Conservation (phyloP, 2,329 filamentous ascomycete species). For the Claviceps maximensis region DNA sequence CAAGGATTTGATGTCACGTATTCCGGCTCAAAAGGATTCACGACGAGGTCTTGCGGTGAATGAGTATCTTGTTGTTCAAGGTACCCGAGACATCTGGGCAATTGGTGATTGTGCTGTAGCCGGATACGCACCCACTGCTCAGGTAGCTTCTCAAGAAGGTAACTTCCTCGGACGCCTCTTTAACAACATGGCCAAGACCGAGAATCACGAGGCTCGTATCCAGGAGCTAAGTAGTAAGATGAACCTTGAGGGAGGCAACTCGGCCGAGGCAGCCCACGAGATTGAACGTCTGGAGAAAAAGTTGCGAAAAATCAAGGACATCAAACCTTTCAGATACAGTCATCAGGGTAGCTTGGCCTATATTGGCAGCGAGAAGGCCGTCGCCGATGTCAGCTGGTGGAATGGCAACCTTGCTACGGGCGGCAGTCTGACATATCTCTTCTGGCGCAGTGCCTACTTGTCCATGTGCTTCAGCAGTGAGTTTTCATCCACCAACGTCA, state of each 20-base stretch:
- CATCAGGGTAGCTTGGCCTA: conserved; percentile 96
- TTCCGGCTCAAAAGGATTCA: conserved; percentile 90
- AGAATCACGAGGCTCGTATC: conserved; percentile 66
- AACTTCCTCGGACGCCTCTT: conserved; percentile 89
- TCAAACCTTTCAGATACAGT: conserved; percentile 96
- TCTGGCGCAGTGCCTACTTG: conserved; percentile 96
- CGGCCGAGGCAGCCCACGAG: conserved; percentile 55
- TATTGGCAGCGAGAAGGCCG: conserved; percentile 95
- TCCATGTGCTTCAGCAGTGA: conserved; percentile 99
- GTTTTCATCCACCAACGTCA: conserved; percentile 25
- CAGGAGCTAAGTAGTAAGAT: conserved; percentile 50
- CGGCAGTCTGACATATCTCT: conserved; percentile 89
- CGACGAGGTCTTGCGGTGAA: conserved; percentile 92
- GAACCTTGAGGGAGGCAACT: conserved; percentile 48
- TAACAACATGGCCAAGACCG: conserved; percentile 97
- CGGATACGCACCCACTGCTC: conserved; percentile 93
- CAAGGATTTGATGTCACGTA: conserved; percentile 80
- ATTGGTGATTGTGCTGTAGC: conserved; percentile 95
- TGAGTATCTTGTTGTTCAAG: conserved; percentile 97
- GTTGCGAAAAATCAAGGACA: conserved; percentile 78
- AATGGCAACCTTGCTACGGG: conserved; percentile 92
- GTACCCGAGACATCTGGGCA: conserved; percentile 93
- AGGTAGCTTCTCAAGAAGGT: conserved; percentile 93
- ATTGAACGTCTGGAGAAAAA: conserved; percentile 82
- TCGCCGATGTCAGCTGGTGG: conserved; percentile 94